A percentile compares a stretch with the other conserved stretches of the same genome.
phyloP scores from a whole-genome alignment of 108 stramenopile genomes.

The Stephanodiscus triporus region DNA sequence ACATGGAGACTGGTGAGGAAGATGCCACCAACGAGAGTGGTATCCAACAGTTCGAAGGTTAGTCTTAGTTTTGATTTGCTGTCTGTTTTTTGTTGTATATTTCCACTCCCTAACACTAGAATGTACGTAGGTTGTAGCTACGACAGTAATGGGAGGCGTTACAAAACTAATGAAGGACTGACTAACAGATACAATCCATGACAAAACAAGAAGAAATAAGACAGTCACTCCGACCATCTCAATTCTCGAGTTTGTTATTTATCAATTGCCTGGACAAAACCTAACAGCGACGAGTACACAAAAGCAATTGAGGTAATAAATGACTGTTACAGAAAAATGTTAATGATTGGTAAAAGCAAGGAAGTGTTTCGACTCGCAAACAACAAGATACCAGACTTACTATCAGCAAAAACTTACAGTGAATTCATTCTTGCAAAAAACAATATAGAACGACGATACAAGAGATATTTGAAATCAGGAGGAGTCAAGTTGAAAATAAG shows the following conservation, averaged over 20 bases:
- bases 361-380: background rate
- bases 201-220: background rate
- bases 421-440: background rate
- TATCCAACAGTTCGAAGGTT: background rate
- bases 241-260: background rate
- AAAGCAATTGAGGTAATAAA: background rate
- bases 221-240: background rate
- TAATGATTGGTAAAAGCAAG: background rate
- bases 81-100: background rate
- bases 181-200: background rate
- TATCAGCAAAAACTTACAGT: background rate
- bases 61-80: background rate
- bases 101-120: background rate
- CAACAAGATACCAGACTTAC: background rate
- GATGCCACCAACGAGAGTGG: background rate
- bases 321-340: background rate
- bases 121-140: background rate
- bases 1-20: background rate
- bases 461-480: background rate
- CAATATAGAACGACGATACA: background rate
- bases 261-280: background rate
- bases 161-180: background rate
- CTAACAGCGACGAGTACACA: background rate
- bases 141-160: background rate
- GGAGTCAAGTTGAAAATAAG: background rate